Evolutionary conservation across 2,329 filamentous ascomycete genomes (phyloP), one percentile per base, ranked within the genome.

Genomic region (Epicoccum sorghinum): DNA sequence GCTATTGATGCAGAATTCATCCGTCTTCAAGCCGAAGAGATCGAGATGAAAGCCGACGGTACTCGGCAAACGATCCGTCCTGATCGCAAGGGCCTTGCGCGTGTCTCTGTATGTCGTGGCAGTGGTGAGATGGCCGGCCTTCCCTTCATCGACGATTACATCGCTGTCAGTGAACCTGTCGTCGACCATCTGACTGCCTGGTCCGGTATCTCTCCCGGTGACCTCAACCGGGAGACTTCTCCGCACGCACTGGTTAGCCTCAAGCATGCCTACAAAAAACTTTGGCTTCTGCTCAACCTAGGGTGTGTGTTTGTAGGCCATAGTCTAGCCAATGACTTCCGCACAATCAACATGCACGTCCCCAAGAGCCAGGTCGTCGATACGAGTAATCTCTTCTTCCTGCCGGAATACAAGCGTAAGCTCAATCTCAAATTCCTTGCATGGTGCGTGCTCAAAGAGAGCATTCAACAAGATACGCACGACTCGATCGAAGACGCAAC

Each of bases 1-100:
- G 95, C 93, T 0, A 86, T 99, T 4, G 95, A 99, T 70, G 96
- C 96, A 0, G 95, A 99, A 74, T 99, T 99, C 64, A 96, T 99
- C 7, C 88, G 92, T 22, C 84, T 97, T 2, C 90, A 96, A 61
- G 89, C 95, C 62, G 91, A 95, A 41, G 93, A 98, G 71, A 96
- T 97, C 47, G 91, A 97, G 69, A 91, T 99, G 78, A 96, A 96
- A 72, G 93, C 93, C 3, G 93, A 97, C 61, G 95, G 95, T 22
- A 90, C 91, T 36, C 88, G 92, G 44, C 92, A 96, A 69, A 96
- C 93, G 12, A 95, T 98, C 36, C 86, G 93, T 1, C 95, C 95
- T 0, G 93, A 89, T 58, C 91, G 93, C 27, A 91, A 95, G 62
- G 93, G 93, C 0, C 84, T 99, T 10, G 95, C 93, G n/a, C 86